Evolutionary conservation across 2,329 filamentous ascomycete genomes (phyloP).

Genomic region (Laburnicola sp.): DNA sequence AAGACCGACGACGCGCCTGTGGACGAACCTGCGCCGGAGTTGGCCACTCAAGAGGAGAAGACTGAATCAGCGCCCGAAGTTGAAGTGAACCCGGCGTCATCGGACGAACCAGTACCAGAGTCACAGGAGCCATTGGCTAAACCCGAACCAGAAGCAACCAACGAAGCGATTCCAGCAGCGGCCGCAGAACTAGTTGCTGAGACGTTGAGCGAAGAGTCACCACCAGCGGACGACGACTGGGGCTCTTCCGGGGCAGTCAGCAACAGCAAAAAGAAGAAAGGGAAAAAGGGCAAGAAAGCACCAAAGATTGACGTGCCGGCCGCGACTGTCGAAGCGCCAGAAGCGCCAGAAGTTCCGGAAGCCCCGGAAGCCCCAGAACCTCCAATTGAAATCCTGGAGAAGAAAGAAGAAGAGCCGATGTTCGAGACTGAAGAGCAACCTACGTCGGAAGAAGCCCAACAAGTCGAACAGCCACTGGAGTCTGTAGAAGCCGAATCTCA

Average conservation of each 20-base stretch:
- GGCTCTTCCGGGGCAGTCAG: background rate
- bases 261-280: slow-evolving; percentile 8
- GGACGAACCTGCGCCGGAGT: slow-evolving; percentile 24
- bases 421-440: background rate
- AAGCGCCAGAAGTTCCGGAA: slow-evolving; percentile 2
- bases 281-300: slow-evolving; percentile 8
- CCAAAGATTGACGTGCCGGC: background rate
- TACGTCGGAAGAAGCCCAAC: slow-evolving; percentile 1
- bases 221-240: slow-evolving; percentile 10
- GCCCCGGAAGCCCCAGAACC: no score
- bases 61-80: slow-evolving; percentile 5
- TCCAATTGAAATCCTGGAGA: background rate
- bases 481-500: no score
- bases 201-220: background rate
- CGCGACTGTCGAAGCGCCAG: background rate
- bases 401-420: slow-evolving; percentile 3
- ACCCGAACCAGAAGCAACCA: background rate
- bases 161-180: background rate
- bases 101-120: slow-evolving; percentile 1
- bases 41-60: slow-evolving; percentile 15
- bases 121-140: background rate
- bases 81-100: background rate
- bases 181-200: background rate
- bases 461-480: slow-evolving; percentile 10
- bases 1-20: slow-evolving; percentile 21